Conservation (phyloP, 257 asterid genomes). For the Prunella vulgaris region DNA sequence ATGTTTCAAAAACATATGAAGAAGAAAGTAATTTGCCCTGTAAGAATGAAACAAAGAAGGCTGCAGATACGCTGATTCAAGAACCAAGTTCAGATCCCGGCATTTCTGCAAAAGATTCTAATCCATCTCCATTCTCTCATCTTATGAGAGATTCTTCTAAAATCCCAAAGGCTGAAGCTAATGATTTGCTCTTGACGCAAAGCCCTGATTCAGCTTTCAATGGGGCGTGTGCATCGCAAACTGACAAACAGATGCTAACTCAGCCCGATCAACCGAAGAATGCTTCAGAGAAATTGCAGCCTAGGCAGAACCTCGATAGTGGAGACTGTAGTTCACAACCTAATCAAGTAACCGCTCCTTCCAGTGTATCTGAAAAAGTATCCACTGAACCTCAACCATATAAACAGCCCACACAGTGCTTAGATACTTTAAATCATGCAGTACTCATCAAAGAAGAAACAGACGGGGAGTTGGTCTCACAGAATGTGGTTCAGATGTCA, state of each 20-base stretch:
- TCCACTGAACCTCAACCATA: slow-evolving; percentile 14
- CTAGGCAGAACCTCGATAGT: slow-evolving; percentile 31
- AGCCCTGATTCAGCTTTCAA: not conserved
- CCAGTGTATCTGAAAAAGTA: slow-evolving; percentile 2
- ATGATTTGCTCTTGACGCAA: slow-evolving; percentile 16
- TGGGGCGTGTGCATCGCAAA: too few relatives aligned
- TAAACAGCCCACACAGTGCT: slow-evolving; percentile 22
- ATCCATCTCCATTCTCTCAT: slow-evolving; percentile 31
- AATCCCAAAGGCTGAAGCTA: slow-evolving; percentile 19
- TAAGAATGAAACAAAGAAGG: slow-evolving; percentile 23
- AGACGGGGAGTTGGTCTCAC: slow-evolving; percentile 4
- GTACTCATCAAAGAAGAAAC: slow-evolving; percentile 20
- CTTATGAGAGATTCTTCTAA: slow-evolving; percentile 3
- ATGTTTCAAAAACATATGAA: slow-evolving; percentile 27
- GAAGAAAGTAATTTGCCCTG: slow-evolving; percentile 14
- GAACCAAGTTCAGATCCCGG: slow-evolving; percentile 26
- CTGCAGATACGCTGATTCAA: slow-evolving; percentile 25
- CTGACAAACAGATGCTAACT: slow-evolving; percentile 15
- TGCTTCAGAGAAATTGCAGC: slow-evolving; percentile 33
- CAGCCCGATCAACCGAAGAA: slow-evolving; percentile 16
- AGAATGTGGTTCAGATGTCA: slow-evolving; percentile 19
- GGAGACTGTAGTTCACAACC: slow-evolving; percentile 25
- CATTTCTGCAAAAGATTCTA: slow-evolving; percentile 25
- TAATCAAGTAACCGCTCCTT: slow-evolving; percentile 17
- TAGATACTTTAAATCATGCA: slow-evolving; percentile 23